Evolutionary conservation across 106 monocot genomes (phyloP).

Genomic region (Acorus calamus): DNA sequence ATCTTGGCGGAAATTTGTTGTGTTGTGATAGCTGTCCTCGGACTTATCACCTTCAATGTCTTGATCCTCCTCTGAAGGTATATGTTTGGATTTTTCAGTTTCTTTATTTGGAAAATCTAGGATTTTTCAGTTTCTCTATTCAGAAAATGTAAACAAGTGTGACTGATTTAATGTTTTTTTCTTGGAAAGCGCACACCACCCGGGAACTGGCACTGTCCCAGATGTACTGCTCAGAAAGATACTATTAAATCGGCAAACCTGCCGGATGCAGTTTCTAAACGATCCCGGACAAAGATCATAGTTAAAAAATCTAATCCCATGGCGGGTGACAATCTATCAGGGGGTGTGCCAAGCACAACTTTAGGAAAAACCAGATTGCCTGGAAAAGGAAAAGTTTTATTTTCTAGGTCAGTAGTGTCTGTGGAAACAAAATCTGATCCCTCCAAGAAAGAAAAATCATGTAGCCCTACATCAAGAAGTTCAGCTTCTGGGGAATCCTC

Average conservation of each 20-base stretch:
- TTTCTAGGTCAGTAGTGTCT: conserved; percentile 5
- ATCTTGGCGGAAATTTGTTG: conserved; percentile 88
- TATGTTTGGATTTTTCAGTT: not conserved
- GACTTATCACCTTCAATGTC: conserved; percentile 81
- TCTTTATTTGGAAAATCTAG: not conserved
- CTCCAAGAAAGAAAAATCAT: conserved; percentile 24
- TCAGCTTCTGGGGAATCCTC: conserved; percentile 15
- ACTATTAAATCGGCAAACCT: conserved; percentile 17
- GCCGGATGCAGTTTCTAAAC: conserved; percentile 30
- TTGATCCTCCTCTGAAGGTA: conserved; percentile 94
- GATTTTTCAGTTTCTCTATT: too few relatives aligned
- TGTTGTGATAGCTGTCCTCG: conserved; percentile 91
- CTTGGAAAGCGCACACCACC: conserved; percentile 50
- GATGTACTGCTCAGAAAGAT: conserved; percentile 41
- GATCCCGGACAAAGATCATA: conserved; percentile 35
- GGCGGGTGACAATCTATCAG: conserved; percentile 14
- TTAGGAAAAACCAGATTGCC: conserved; percentile 15
- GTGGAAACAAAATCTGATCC: conserved; percentile 19
- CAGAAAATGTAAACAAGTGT: not conserved
- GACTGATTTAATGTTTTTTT: conserved; percentile 4
- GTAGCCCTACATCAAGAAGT: conserved; percentile 27
- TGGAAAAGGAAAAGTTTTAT: conserved; percentile 33
- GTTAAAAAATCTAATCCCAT: conserved; percentile 23
- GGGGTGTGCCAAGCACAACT: conserved; percentile 11
- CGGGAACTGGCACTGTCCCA: conserved; percentile 84